Conservation (phyloP, 768 basidiomycete species). For the Coprinopsis strossmayeri region DNA sequence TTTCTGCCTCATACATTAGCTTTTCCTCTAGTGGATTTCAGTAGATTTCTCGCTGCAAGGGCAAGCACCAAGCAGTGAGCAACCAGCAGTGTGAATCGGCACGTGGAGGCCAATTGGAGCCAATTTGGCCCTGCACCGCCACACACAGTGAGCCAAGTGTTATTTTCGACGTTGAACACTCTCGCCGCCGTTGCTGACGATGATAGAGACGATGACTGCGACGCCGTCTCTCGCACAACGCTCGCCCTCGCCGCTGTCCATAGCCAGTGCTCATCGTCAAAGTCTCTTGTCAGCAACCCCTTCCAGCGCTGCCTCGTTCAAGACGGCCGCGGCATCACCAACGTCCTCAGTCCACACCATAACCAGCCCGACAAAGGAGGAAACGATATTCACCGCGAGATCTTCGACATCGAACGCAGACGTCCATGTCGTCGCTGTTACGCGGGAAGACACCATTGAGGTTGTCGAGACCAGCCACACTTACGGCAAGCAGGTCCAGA, state of each 20-base stretch:
- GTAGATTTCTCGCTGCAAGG: too few species aligned
- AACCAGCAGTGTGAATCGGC: too few species aligned
- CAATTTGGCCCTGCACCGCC: neutral
- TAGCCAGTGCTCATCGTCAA: neutral
- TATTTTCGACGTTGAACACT: neutral
- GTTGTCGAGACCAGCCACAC: neutral
- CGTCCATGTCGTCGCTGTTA: slow-evolving; percentile 1
- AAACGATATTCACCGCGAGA: neutral
- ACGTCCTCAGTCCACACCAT: slow-evolving; percentile 8
- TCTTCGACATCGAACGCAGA: neutral
- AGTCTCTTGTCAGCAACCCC: neutral
- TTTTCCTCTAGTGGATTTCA: too few species aligned
- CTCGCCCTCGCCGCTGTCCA: neutral
- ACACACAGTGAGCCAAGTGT: neutral
- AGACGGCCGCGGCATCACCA: slow-evolving; percentile 3
- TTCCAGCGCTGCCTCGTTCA: slow-evolving; percentile 5
- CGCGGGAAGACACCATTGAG: neutral
- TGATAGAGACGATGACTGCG: neutral
- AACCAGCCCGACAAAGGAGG: slow-evolving; percentile 5
- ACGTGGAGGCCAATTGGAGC: too few species aligned
- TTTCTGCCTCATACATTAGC: too few species aligned
- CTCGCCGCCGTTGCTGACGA: neutral
- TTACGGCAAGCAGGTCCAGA: neutral
- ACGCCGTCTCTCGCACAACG: neutral
- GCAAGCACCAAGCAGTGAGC: too few species aligned